Evolutionary conservation across 768 basidiomycete species (phyloP).

Genomic region (Russula abietina): DNA sequence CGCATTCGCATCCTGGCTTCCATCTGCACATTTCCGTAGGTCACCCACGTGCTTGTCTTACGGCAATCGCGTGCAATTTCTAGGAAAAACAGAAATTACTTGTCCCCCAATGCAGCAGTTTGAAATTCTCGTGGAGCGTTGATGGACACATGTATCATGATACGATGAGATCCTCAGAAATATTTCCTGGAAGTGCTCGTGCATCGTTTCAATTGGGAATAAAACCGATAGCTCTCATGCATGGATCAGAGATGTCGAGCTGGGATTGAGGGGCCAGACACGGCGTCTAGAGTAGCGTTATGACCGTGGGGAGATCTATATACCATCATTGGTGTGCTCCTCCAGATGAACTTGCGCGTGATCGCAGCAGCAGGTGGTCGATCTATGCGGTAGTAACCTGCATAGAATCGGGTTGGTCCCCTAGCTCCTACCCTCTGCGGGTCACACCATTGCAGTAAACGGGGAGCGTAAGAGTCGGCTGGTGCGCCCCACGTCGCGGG

Average conservation of each 20-base stretch:
- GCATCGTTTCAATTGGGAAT: not conserved
- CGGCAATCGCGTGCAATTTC: slow-evolving; percentile 8
- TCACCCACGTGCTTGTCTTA: slow-evolving; percentile 15
- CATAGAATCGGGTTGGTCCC: not conserved
- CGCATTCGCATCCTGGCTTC: slow-evolving; percentile 3
- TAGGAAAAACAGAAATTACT: slow-evolving; percentile 7
- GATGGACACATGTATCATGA: slow-evolving; percentile 16
- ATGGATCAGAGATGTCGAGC: not conserved
- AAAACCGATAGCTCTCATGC: slow-evolving; percentile 3
- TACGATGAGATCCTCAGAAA: slow-evolving; percentile 12
- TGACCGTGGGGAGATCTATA: slow-evolving; percentile 13
- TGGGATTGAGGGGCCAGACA: slow-evolving; percentile 8
- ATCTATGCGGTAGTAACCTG: not conserved
- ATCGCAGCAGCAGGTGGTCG: slow-evolving; percentile 8
- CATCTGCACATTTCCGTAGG: slow-evolving; percentile 12
- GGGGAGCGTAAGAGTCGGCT: not conserved
- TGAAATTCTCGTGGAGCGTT: slow-evolving; percentile 11
- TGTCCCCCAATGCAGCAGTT: slow-evolving; percentile 9
- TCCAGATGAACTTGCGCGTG: slow-evolving; percentile 6
- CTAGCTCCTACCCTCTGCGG: not conserved
- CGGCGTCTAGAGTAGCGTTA: slow-evolving; percentile 4
- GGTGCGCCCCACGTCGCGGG: not conserved
- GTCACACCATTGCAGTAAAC: not conserved
- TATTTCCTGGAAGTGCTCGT: slow-evolving; percentile 3
- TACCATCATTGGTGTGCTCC: not conserved